Evolutionary conservation across 345 rosid species (phyloP), one percentile per base, ranked within the genome.

Genomic region (Turnera subulata): DNA sequence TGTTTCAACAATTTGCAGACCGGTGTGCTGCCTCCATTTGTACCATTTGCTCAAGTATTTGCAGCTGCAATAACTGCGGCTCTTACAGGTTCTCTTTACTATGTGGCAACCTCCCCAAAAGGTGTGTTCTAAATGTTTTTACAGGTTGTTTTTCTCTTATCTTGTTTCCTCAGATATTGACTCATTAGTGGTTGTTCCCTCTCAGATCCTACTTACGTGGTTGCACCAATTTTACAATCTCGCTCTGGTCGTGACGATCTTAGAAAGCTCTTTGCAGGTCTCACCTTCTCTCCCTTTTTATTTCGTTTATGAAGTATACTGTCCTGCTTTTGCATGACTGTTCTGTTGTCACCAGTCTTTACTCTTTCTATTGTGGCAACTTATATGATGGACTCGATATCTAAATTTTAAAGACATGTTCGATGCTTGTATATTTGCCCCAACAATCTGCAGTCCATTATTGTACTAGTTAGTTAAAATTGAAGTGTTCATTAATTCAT

Each of bases 21-120:
- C 1, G 97, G 98, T 24, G 71, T 89, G 40, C 73, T 92, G 21
- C 98, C 97, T 63, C 98, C 96, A 37, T 89, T 85, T 64, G 99
- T 89, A 29, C 99, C 96, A 44, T 93, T 93, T 65, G 99, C 99
- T 56, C 97, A 89, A 74, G 99, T 80, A 14, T 87, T 93, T 76
- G 97, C 99, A 13, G 99, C 99, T 61, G 99, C 77, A 44, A 62
- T 87, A 46, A 89, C 99, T 0, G 99, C 97, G 25, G 80, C 80
- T 54, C 97, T 93, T 50, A 93, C 96, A 0, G 96, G 97, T 52
- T 89, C 97, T 57, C 85, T 93, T 15, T 93, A 93, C 67, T 89
- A 78, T 53, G 65, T 86, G 58, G 94, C 97, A 42, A 79, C 97
- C 66, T 93, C 99, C 60, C 97, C 99, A 12, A 80, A 83, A 83